Conservation (phyloP, 345 rosid species). For the Zanthoxylum bungeanum region DNA sequence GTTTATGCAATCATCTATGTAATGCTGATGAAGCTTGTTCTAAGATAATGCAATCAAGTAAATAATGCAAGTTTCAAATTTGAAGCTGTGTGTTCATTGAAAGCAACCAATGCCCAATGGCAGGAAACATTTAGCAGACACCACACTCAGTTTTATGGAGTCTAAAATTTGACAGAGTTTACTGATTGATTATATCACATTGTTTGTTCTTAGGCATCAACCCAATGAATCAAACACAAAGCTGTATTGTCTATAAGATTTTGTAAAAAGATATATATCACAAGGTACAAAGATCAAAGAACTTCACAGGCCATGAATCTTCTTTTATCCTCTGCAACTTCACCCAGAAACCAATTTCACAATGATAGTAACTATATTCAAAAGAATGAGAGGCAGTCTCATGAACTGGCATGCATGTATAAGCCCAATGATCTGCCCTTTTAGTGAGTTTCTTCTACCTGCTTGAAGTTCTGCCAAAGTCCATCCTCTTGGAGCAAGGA, state of each 20-base stretch:
- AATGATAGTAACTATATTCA: slow-evolving; percentile 33
- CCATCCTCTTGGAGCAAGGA: slow-evolving; percentile 49
- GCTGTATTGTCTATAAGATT: too few species aligned
- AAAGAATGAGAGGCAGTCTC: slow-evolving; percentile 43
- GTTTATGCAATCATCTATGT: neutral
- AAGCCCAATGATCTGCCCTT: slow-evolving; percentile 45
- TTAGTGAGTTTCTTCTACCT: slow-evolving; percentile 31
- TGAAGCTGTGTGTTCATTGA: neutral
- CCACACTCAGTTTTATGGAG: neutral
- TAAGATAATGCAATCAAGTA: neutral
- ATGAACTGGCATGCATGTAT: slow-evolving; percentile 49
- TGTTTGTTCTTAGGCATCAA: neutral
- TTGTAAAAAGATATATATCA: neutral
- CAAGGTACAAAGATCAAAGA: neutral
- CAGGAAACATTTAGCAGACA: neutral
- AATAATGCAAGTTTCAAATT: neutral
- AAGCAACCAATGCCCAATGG: too few species aligned
- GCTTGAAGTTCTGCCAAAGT: slow-evolving; percentile 43
- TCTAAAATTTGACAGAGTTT: neutral
- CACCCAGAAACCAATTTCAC: slow-evolving; percentile 40
- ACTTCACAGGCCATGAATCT: neutral
- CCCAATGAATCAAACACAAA: neutral
- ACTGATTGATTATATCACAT: too few species aligned
- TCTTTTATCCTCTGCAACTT: neutral
- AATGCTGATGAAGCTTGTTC: neutral